Percentiles rank a stretch among this genome's conserved stretches.
Conservation (phyloP, 2,329 filamentous ascomycete genomes). For the Teratosphaeria viscida region DNA sequence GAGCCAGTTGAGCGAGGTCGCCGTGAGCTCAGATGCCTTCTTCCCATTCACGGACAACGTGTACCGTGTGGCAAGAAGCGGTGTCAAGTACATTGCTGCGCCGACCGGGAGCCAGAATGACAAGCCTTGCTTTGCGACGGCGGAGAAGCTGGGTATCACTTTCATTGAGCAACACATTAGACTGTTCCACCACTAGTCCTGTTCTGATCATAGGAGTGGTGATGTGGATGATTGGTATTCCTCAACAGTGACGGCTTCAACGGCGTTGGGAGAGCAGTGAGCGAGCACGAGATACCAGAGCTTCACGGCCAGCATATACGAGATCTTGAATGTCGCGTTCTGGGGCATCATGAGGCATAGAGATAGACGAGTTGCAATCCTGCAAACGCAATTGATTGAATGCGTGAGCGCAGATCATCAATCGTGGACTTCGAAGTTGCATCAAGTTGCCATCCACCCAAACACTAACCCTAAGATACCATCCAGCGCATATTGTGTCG, state of each 20-base stretch:
- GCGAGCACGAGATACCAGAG: background rate
- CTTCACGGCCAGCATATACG: background rate
- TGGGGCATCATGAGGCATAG: background rate
- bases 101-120: conserved; percentile 87
- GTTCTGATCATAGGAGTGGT: background rate
- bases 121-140: conserved; percentile 69
- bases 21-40: conserved; percentile 89
- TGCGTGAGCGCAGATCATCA: background rate
- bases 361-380: background rate
- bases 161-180: conserved; percentile 93
- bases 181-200: conserved; percentile 75
- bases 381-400: background rate
- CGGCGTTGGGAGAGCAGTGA: background rate
- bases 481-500: background rate
- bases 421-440: too few species aligned
- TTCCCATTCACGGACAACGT: conserved; percentile 99
- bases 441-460: background rate
- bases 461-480: background rate
- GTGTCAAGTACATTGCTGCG: conserved; percentile 91
- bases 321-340: background rate
- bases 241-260: background rate
- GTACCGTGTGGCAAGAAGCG: conserved; percentile 78
- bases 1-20: conserved; percentile 66
- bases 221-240: background rate
- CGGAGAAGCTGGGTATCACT: conserved; percentile 81